Conservation (phyloP, 1,139 yeast genomes). For the Suhomyces anneliseae region DNA sequence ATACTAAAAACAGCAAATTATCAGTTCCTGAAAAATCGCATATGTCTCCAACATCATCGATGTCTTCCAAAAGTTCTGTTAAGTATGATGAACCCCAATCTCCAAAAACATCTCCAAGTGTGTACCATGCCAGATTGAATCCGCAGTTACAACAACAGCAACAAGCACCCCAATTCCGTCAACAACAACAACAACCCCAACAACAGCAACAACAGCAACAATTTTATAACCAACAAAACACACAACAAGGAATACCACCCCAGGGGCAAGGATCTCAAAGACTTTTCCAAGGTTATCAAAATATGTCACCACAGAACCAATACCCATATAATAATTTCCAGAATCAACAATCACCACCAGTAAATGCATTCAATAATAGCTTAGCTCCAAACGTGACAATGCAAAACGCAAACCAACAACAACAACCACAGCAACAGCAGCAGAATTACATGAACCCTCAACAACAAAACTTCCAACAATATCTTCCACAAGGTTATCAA, state of each 20-base stretch:
- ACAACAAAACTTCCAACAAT: constrained; percentile 14
- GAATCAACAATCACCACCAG: constrained; percentile 6
- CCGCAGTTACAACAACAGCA: constrained; percentile 14
- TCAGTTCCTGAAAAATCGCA: constrained; percentile 16
- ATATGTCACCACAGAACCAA: constrained; percentile 13
- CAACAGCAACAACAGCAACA: constrained; percentile 13
- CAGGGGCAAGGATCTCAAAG: constrained; percentile 15
- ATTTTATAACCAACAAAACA: constrained; percentile 10
- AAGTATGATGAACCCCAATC: constrained; percentile 43
- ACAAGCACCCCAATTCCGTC: not conserved
- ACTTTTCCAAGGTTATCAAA: constrained; percentile 16
- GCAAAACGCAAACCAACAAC: constrained; percentile 10
- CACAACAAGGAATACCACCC: constrained; percentile 11
- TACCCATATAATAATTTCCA: constrained; percentile 12
- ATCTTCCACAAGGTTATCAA: constrained; percentile 12
- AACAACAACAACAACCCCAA: constrained; percentile 9
- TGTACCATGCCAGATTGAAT: constrained; percentile 18
- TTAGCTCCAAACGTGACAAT: constrained; percentile 15
- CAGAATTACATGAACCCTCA: constrained; percentile 12
- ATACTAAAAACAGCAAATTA: constrained; percentile 8
- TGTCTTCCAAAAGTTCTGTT: constrained; percentile 34
- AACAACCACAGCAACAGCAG: constrained; percentile 11
- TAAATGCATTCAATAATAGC: constrained; percentile 6
- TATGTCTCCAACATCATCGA: constrained; percentile 39
- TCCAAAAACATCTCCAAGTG: constrained; percentile 42